Base-by-base conservation (phyloP, 352 stramenopile species). In the Pythium brassicae region DNA sequence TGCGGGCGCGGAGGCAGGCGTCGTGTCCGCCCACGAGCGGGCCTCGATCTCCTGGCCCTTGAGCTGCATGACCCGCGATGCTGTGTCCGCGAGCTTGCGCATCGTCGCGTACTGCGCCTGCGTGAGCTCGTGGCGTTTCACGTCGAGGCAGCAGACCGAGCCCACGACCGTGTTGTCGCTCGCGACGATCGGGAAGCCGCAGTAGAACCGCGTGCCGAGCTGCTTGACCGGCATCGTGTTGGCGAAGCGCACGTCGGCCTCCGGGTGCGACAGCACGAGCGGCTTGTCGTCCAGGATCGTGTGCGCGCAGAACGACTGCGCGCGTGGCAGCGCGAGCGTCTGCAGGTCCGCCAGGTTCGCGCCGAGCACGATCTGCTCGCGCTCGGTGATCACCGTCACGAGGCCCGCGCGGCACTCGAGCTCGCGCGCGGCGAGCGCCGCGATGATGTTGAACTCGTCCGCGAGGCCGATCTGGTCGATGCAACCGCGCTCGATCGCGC, bases 391-490 rank as follows among this genome's bases (percentile, higher is more conserved):
- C 29, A 91, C 67, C 26, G 78, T 91, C 56, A 91, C 69, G 59
- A 83, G 69, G 42, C 67, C 83, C 22, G 74, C 65, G 23, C 72
- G 69, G 53, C 78, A 88, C 40, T 63, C 62, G 15, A 91, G 71
- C 52, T 89, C 78, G 20, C 70, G 76, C 4, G 74, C 69, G 17
- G 74, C 78, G 48, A 91, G 61, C 8, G 69, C 69, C 52, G 78
- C 87, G 40, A 91, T 83, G 53, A 89, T 82, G n/a, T 70, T 74
- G n/a, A 91, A 69, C 56, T 91, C 81, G 8, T 84, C 74, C 14
- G 72, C 69, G 19, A 73, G 65, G 2, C 73, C 73, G 4, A 88
- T 65, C 34, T 84, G 59, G 45, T 75, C 63, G 27, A 87, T 62
- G 49, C 76, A 62, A 10, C 69, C 67, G 34, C 77, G 55, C 39